Conservation (phyloP, 1,139 yeast genomes). For the Candida smagusa region DNA sequence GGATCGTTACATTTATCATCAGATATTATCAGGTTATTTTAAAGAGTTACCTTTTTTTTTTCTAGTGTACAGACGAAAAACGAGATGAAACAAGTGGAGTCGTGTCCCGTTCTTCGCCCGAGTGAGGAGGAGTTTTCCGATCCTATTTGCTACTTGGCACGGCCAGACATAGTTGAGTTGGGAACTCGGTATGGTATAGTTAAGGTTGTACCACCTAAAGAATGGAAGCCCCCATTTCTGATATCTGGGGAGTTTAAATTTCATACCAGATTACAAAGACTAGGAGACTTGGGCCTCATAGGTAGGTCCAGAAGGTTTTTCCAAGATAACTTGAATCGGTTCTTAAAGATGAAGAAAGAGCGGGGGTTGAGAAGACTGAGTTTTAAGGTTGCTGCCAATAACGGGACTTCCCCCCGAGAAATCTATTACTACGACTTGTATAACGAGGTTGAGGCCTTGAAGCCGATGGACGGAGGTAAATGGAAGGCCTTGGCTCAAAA, state of each 20-base stretch:
- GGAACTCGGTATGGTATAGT: constrained; percentile 64
- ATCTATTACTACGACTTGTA: constrained; percentile 55
- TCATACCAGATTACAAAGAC: constrained; percentile 61
- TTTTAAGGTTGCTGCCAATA: constrained; percentile 16
- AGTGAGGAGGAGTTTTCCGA: constrained; percentile 51
- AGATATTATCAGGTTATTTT: no score
- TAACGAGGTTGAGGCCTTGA: constrained; percentile 35
- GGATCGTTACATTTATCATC: no score
- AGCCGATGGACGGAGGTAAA: constrained; percentile 17
- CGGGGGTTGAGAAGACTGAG: constrained; percentile 22
- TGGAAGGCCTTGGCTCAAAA: constrained; percentile 35
- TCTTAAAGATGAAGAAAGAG: constrained; percentile 43
- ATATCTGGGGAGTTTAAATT: constrained; percentile 55
- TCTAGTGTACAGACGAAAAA: no score
- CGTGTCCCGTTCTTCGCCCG: constrained; percentile 61
- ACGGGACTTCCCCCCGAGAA: constrained; percentile 9
- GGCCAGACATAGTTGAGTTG: constrained; percentile 43
- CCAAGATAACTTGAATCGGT: constrained; percentile 57
- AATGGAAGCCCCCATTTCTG: constrained; percentile 49
- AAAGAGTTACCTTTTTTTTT: no score
- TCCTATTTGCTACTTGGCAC: constrained; percentile 61
- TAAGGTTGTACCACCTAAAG: constrained; percentile 60
- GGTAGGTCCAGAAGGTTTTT: constrained; percentile 64
- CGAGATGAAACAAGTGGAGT: constrained; percentile 8
- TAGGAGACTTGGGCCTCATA: constrained; percentile 60